Evolutionary conservation across 73 alveolate species (phyloP), one percentile per base, ranked within the genome.

Genomic region (Paramecium biaurelia): DNA sequence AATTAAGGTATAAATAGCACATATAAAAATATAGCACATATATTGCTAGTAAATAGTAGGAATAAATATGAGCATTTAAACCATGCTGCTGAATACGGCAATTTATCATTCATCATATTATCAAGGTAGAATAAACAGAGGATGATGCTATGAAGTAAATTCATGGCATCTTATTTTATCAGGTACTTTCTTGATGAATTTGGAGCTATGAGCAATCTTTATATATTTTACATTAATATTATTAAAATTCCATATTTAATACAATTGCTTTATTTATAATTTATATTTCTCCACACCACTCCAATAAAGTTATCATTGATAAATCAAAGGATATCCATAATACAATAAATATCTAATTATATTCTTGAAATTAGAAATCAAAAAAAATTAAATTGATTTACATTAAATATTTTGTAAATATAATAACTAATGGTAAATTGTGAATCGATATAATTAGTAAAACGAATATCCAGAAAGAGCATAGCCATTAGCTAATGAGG

Each of bases 381-480:
- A 53, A 53, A 53, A 53, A 53, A 53, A 53, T 53, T 53, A 53
- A 53, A 53, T 53, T 53, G 68, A 53, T 53, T 53, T n/a, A 26
- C 84, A 63, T 63, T 63, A 63, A 63, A 63, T 63, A 63, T 63
- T 26, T 63, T 63, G 84, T 63, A 32, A 63, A 63, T 63, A 23
- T 63, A 63, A 11, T 63, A 63, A 63, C 84, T 24, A 63, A 63
- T 63, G 84, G 84, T 63, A 63, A 63, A 30, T 11, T 38, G 45
- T 28, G 30, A 21, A 37, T 38, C 58, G 8, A 79, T 79, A 79
- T 26, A 21, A 38, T 79, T 43, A 79, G 74, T 23, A 43, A 79
- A 24, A 45, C 47, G 90, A 79, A 18, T 79, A 79, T 26, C 90
- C 90, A 24, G 90, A 79, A 72, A 79, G 90, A 79, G 90, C 90